Evolutionary conservation across 176 grass and related monocot species (phyloP).

Genomic region (Avena sativa): DNA sequence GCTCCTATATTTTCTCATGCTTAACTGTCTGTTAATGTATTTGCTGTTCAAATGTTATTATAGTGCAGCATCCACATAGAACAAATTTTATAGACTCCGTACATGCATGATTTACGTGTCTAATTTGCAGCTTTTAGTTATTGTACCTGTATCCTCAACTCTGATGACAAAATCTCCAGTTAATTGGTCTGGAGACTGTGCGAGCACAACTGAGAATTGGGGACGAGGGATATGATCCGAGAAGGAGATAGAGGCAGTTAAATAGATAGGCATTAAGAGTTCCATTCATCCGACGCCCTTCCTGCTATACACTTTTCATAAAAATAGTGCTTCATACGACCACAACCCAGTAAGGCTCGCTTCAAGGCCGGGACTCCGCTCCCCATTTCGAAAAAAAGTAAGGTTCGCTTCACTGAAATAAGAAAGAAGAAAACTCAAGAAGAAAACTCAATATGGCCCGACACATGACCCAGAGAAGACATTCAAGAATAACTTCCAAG

Average conservation of each 20-base stretch:
- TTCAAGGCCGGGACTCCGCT: not conserved
- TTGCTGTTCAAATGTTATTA: constrained; percentile 19
- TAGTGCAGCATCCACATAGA: constrained; percentile 3
- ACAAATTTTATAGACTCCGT: not conserved
- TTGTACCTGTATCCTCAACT: constrained; percentile 2
- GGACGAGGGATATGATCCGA: not conserved
- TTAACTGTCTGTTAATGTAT: constrained; percentile 14
- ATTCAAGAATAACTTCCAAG: not conserved
- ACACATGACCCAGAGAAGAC: not conserved
- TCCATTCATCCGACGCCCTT: not conserved
- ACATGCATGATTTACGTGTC: constrained; percentile 24
- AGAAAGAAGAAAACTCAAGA: not conserved
- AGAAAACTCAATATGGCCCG: constrained; percentile 5
- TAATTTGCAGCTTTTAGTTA: constrained; percentile 4
- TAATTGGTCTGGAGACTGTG: not conserved
- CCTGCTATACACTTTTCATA: not conserved
- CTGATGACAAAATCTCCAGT: not conserved
- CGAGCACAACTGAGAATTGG: not conserved
- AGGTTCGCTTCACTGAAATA: not conserved
- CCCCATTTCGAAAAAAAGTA: not conserved
- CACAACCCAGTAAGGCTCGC: not conserved
- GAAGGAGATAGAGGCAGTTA: not conserved
- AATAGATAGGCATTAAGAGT: not conserved
- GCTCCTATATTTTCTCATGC: not conserved
- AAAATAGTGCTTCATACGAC: not conserved